Percentiles rank a stretch among this genome's conserved stretches.
Conservation (phyloP, 306 rosid species). For the Senna siamea region DNA sequence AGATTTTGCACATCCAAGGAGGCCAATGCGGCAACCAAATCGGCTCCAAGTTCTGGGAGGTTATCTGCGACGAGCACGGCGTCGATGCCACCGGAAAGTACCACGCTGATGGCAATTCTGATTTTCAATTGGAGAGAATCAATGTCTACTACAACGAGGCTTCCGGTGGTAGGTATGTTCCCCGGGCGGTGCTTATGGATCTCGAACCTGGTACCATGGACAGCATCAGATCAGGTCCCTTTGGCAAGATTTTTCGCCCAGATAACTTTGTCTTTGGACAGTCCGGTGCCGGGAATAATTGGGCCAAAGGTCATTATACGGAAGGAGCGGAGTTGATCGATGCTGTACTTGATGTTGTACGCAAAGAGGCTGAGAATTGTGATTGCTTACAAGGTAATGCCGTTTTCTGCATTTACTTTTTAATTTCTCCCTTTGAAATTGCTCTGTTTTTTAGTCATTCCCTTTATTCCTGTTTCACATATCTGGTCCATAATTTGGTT, state of each 20-base stretch:
- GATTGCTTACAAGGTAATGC: constrained; percentile 46
- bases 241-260: constrained; percentile 44
- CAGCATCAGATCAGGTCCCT: constrained; percentile 48
- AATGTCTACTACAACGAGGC: constrained; percentile 51
- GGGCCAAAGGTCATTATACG: constrained; percentile 64
- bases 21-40: constrained; percentile 54
- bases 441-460: neutral
- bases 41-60: constrained; percentile 52
- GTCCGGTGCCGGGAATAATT: constrained; percentile 67
- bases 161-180: constrained; percentile 40
- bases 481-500: neutral
- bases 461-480: neutral
- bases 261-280: constrained; percentile 52
- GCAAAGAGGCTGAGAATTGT: constrained; percentile 54
- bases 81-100: constrained; percentile 40
- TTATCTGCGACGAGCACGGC: constrained; percentile 50
- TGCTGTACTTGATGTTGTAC: constrained; percentile 48
- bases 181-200: constrained; percentile 50
- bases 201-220: constrained; percentile 53
- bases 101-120: constrained; percentile 1
- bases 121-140: constrained; percentile 40
- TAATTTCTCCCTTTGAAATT: neutral
- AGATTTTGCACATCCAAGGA: constrained; percentile 47
- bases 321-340: constrained; percentile 52
- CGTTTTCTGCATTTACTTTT: neutral